phyloP scores from a whole-genome alignment of 352 stramenopile species.

The Thraustotheca clavata region DNA sequence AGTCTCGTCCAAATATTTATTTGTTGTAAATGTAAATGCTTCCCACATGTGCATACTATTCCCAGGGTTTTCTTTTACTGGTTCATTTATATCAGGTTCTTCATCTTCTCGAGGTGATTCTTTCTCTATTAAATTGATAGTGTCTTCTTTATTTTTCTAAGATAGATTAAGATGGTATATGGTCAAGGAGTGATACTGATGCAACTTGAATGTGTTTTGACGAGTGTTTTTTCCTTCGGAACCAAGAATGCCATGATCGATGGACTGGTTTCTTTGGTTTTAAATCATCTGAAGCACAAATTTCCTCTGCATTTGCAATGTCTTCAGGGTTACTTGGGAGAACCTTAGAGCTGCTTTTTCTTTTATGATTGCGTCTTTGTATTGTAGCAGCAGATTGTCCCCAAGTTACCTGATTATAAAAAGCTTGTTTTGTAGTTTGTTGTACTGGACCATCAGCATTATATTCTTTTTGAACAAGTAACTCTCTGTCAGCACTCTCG shows the following conservation, averaged over 20 bases:
- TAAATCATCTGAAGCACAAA: neutral
- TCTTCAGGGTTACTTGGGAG: constrained; percentile 10
- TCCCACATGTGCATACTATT: constrained; percentile 12
- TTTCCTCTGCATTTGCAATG: no score
- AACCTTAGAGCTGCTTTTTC: neutral
- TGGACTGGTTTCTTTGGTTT: constrained; percentile 29
- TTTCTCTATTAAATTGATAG: neutral
- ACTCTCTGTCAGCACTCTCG: neutral
- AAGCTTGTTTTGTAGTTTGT: neutral
- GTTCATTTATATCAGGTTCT: neutral
- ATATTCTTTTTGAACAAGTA: neutral
- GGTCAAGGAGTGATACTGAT: neutral
- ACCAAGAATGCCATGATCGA: constrained; percentile 10
- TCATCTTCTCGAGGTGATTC: neutral
- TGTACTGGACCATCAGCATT: neutral
- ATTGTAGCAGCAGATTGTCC: neutral
- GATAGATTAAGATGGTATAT: no score
- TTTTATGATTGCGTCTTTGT: constrained; percentile 1
- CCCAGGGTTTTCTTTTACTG: neutral
- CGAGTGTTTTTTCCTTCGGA: neutral
- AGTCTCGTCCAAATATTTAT: constrained; percentile 5
- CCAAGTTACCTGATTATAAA: constrained; percentile 1
- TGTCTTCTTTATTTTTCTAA: neutral
- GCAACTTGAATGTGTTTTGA: neutral
- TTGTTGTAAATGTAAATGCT: constrained; percentile 18